Evolutionary conservation across 768 basidiomycete genomes (phyloP), one percentile per base, ranked within the genome.

Genomic region (Tubosaeta sp.): DNA sequence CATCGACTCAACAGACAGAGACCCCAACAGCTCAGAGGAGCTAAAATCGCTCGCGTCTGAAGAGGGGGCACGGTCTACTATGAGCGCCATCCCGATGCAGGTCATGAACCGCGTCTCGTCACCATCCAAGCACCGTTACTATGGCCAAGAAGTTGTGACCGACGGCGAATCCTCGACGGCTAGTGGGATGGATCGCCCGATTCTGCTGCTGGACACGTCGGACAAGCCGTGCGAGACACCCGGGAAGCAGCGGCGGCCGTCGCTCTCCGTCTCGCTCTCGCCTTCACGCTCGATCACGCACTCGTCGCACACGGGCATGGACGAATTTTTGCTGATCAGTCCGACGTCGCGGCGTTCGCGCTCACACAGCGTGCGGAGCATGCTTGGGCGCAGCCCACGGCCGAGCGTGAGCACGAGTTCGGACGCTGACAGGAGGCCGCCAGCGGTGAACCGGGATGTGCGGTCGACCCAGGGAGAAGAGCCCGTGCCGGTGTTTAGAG

Each of bases 41-140:
- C 19, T 9, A 2, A 60, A 57, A 22, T 46, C 44, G 30, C n/a
- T 43, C 11, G n/a, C 39, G 13, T 60, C 61, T 2, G 9, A n/a
- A 22, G 50, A 52, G 6, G 41, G 3, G 10, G 19, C 1, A 12
- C 32, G 8, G 18, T 27, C 57, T 1, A 9, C 43, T 6, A 12
- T 27, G 16, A 56, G 59, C 1, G 19, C 16, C 32, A 59, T 59
- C 29, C 48, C 54, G 1, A 51, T 63, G 55, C 12, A 58, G 1
- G 27, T 63, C 46, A 50, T 6, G 46, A 56, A 63, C 21, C 54
- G 60, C 13, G 60, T 62, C 4, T 54, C 30, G 1, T 52, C 60
- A 11, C 60, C 60, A 0, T 59, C 60, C 29, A 57, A 18, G 8
- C 49, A 62, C 10, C 60, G 61, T 4, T 57, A 62, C 44, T 62